Conservation (phyloP, 2,329 filamentous ascomycete species). For the Trichoderma koningiopsis region DNA sequence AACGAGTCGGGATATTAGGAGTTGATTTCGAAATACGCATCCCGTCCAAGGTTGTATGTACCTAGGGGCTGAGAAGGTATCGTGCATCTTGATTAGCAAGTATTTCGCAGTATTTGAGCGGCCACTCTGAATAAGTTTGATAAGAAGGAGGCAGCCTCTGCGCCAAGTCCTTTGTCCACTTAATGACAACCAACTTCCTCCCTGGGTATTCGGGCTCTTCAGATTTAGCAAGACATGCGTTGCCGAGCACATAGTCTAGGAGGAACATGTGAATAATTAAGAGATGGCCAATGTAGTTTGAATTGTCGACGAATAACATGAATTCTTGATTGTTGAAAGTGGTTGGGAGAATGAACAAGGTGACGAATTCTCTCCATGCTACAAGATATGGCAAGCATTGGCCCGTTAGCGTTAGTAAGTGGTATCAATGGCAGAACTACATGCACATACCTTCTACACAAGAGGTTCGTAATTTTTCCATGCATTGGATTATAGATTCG, state of each 20-base stretch:
- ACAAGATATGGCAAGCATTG: not conserved
- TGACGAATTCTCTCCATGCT: constrained; percentile 33
- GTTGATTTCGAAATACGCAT: not conserved
- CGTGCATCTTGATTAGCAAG: constrained; percentile 32
- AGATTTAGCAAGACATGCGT: constrained; percentile 29
- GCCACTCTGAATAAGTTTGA: constrained; percentile 30
- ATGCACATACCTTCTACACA: constrained; percentile 32
- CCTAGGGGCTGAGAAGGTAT: constrained; percentile 34
- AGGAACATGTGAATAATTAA: constrained; percentile 43
- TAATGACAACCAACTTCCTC: constrained; percentile 33
- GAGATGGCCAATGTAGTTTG: constrained; percentile 39
- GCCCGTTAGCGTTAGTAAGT: not conserved
- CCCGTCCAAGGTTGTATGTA: constrained; percentile 2
- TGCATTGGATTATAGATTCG: constrained; percentile 26
- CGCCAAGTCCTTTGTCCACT: constrained; percentile 32
- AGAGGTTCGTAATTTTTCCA: constrained; percentile 26
- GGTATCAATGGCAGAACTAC: not conserved
- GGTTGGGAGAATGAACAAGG: constrained; percentile 31
- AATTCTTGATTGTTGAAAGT: constrained; percentile 38
- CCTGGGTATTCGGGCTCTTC: constrained; percentile 31
- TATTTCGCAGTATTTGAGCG: constrained; percentile 31
- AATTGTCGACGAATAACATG: constrained; percentile 35
- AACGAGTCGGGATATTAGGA: not conserved
- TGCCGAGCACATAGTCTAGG: constrained; percentile 35
- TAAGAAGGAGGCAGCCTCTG: constrained; percentile 29